Conservation (phyloP, 768 basidiomycete genomes). For the Dioszegia hungarica region DNA sequence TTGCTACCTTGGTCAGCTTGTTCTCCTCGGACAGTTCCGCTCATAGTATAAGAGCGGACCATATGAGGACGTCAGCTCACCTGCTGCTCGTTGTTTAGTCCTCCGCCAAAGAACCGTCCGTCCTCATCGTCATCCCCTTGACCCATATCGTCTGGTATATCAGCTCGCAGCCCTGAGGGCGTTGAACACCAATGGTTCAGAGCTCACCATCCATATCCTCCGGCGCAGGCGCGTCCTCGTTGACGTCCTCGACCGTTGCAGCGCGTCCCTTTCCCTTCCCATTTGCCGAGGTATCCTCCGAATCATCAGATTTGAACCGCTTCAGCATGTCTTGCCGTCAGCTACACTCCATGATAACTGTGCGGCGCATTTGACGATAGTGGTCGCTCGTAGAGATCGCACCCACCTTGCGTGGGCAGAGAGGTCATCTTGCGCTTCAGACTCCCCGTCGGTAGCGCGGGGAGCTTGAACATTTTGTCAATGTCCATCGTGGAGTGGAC, state of each 20-base stretch:
- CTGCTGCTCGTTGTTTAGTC: slow-evolving; percentile 86
- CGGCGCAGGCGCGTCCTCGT: slow-evolving; percentile 19
- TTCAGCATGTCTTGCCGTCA: slow-evolving; percentile 36
- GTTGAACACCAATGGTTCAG: too few relatives aligned
- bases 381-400: background rate
- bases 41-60: too few relatives aligned
- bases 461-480: slow-evolving; percentile 46
- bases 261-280: slow-evolving; percentile 26
- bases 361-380: too few relatives aligned
- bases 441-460: slow-evolving; percentile 31
- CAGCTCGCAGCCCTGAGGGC: slow-evolving; percentile 48
- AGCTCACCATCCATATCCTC: background rate
- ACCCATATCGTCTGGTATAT: slow-evolving; percentile 66
- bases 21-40: background rate
- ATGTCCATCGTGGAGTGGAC: slow-evolving; percentile 28
- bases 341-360: background rate
- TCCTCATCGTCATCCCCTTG: slow-evolving; percentile 61
- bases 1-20: slow-evolving; percentile 47
- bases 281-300: slow-evolving; percentile 10
- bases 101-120: slow-evolving; percentile 89
- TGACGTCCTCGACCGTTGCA: slow-evolving; percentile 58
- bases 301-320: slow-evolving; percentile 18
- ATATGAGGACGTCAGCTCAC: too few relatives aligned
- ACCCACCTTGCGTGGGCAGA: slow-evolving; percentile 32
- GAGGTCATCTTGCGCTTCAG: slow-evolving; percentile 37